Conservation (phyloP, 2,329 filamentous ascomycete species). For the Trichoderma semiorbis region DNA sequence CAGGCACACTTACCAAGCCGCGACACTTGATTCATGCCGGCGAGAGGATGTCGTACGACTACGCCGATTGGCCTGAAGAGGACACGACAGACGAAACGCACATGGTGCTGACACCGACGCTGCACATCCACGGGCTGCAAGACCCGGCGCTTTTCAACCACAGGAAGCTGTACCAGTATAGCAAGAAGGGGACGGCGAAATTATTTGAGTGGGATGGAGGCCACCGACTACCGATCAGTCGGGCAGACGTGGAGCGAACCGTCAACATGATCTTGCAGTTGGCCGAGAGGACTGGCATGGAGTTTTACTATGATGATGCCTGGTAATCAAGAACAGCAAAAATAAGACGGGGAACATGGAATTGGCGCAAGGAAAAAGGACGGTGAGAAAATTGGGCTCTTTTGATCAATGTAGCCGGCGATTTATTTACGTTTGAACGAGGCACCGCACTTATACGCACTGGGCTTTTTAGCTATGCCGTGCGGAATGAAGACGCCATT, state of each 20-base stretch:
- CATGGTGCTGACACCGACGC: constrained; percentile 31
- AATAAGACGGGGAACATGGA: not conserved
- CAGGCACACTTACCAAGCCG: constrained; percentile 44
- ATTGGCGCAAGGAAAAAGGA: not conserved
- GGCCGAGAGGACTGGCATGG: constrained; percentile 20
- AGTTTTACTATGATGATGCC: not conserved
- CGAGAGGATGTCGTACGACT: constrained; percentile 20
- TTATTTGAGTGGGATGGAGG: constrained; percentile 71
- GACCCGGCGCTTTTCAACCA: constrained; percentile 60
- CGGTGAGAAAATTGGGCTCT: not conserved
- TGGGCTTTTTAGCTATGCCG: not conserved
- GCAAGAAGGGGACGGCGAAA: constrained; percentile 48
- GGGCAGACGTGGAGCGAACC: constrained; percentile 55
- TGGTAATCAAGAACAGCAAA: not conserved
- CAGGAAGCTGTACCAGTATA: constrained; percentile 54
- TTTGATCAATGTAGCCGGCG: not conserved
- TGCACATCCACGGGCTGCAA: constrained; percentile 45
- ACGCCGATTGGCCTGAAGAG: constrained; percentile 43
- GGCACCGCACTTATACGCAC: not conserved
- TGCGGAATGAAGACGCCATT: not conserved
- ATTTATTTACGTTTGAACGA: not conserved
- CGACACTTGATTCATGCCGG: constrained; percentile 36
- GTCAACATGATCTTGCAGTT: constrained; percentile 27
- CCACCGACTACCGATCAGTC: constrained; percentile 69
- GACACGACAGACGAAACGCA: constrained; percentile 32